These are phyloP conservation scores for Glycine tomentella DNA, from an alignment of 306 rosid species.

Conservation along the genomic window DNA sequence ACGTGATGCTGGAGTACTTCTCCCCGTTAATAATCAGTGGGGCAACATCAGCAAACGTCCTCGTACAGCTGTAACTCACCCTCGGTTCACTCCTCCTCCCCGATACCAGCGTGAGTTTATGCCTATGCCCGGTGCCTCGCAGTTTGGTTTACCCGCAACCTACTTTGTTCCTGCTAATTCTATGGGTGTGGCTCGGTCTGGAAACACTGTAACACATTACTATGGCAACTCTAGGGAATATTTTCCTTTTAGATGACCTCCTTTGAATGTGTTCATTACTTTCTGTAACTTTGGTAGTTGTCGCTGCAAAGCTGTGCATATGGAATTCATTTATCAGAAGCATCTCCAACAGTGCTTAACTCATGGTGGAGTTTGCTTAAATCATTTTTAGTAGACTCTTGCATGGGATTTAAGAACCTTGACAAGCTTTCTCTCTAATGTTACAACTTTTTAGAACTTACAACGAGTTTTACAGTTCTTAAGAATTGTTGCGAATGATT, in stretches of 20 bases:
- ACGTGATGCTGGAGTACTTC: not conserved
- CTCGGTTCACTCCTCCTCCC: constrained; percentile 3
- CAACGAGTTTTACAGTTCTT: not conserved
- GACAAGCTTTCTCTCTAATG: not conserved
- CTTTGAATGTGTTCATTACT: constrained; percentile 1
- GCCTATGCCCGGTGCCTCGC: not conserved
- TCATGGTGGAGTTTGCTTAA: not conserved
- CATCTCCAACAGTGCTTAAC: not conserved
- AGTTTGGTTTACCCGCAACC: constrained; percentile 1
- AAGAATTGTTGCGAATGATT: no score
- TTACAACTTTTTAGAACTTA: not conserved
- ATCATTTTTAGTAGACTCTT: no score
- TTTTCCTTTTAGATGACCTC: constrained; percentile 9
- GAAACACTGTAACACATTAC: not conserved
- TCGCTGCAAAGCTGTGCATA: not conserved
- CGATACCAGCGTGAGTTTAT: not conserved
- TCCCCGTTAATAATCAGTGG: not conserved
- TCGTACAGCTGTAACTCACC: constrained; percentile 9
- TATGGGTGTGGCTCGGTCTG: not conserved
- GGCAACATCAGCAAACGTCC: constrained; percentile 46
- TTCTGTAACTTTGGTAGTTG: not conserved
- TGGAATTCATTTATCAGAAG: not conserved
- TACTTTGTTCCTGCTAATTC: not conserved
- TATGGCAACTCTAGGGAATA: not conserved
- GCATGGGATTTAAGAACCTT: not conserved